Evolutionary conservation across 495 filamentous ascomycete species (phyloP), one percentile per base, ranked within the genome.

Genomic region (Penicillium salamii): DNA sequence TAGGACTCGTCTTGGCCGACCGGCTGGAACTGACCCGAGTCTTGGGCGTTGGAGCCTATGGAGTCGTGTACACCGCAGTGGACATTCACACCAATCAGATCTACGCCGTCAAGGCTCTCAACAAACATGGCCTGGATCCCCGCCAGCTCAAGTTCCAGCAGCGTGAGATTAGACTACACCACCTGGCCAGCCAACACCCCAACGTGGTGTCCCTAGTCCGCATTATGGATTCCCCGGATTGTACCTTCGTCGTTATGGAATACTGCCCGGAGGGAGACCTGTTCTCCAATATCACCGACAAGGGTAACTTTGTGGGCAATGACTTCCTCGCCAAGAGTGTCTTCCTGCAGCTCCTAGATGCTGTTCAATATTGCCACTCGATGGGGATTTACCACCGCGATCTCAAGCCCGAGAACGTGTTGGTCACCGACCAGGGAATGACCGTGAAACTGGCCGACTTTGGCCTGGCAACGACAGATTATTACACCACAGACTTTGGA

Each of bases 401-500:
- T 68, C 75, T 99, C 41, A 99, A 99, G 78, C 93, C 93, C 28
- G 93, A 99, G 76, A 97, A 99, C 71, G 89, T 99, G 46, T 75
- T 99, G 60, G 93, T 97, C 47, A 87, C 88, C 52, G 85, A 95
- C 72, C 76, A 81, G 49, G 92, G 91, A 48, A 80, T 84, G 70
- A 91, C 89, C 19, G 89, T 96, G 58, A 96, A 97, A 72, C 80
- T 99, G 44, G 93, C 95, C 53, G 93, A 97, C 67, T 99, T 99
- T 77, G 93, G 95, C 61, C 80, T 97, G 32, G 93, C 93, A 35
- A 97, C 90, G 18, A 81, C 81, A 24, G 89, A 92, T 49, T 79
- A 84, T 46, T 73, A 84, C 50, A 95, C 92, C 50, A 85, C 91
- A 52, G 93, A 99, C 68, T 97, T 95, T 69, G 95, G 95, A 47